Conservation (phyloP, 805 yeast genomes). For the Metschnikowia shivogae region DNA sequence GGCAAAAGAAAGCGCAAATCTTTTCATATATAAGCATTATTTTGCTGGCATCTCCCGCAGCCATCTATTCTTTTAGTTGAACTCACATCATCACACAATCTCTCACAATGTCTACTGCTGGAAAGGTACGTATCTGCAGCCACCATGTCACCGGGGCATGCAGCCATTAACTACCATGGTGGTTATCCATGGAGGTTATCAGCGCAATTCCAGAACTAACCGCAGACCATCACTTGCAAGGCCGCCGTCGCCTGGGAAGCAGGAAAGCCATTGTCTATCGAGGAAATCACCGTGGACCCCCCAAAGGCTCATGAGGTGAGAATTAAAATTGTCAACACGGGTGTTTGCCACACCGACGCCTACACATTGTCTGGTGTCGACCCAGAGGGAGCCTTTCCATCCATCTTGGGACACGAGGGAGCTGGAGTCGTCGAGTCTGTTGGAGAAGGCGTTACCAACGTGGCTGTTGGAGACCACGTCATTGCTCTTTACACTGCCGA, state of each 20-base stretch:
- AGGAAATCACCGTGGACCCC: conserved; percentile 84
- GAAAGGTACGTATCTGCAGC: conserved; percentile 21
- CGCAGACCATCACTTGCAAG: conserved; percentile 67
- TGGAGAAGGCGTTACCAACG: conserved; percentile 90
- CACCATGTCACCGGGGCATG: not conserved
- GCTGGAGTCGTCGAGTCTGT: conserved; percentile 94
- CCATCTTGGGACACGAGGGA: conserved; percentile 94
- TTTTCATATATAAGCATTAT: conserved; percentile 2
- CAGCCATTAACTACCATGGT: not conserved
- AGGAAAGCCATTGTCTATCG: conserved; percentile 73
- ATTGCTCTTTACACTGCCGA: conserved; percentile 95
- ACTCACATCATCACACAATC: not conserved
- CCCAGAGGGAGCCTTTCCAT: conserved; percentile 96
- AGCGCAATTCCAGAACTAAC: conserved; percentile 9
- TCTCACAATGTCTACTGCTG: conserved; percentile 20
- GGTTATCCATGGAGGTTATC: conserved; percentile 1
- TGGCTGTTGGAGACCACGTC: conserved; percentile 91
- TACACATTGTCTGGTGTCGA: conserved; percentile 92
- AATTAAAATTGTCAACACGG: conserved; percentile 80
- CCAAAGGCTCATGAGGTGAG: conserved; percentile 98
- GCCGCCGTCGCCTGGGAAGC: conserved; percentile 99
- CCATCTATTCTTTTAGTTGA: conserved; percentile 1
- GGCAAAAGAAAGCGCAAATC: conserved; percentile 4
- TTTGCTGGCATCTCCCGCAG: not conserved
- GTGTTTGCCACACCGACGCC: conserved; percentile 98